Base-by-base conservation (phyloP, 2,329 filamentous ascomycete genomes). In the Arthrobotrys pseudoclavata region DNA sequence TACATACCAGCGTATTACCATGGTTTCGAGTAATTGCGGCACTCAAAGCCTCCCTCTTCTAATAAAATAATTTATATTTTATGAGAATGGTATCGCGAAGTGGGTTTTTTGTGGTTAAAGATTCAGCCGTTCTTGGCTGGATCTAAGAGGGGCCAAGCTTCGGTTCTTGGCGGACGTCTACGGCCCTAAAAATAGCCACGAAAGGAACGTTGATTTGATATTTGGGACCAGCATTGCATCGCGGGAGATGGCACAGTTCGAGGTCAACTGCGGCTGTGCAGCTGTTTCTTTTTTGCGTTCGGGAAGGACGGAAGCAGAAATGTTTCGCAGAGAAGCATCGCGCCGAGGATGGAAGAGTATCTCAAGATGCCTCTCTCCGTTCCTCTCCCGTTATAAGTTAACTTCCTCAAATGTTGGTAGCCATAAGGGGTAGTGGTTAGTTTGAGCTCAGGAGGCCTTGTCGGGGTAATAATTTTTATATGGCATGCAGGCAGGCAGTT, bases 161-260 rank as follows among this genome's bases (percentile, higher is more conserved):
- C 47, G 29, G 48, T 24, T 13, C 74, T 77, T 77, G 67, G 74
- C 74, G 74, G 61, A 70, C 67, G 74, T 77, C 67, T 47, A 77
- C 67, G 37, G 29, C 6, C 20, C 74, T 77, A 77, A 77, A 77
- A 77, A 77, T 77, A 77, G 74, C 37, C 34, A 55, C 22, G 20
- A 57, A 71, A 71, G 61, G 60, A 61, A 52, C 45, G 61, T 48
- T 68, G 66, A 71, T 71, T 69, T 71, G 74, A 76, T 42, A 69
- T 69, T 57, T 48, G 57, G 55, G 50, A 50, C 68, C 68, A 63
- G 68, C 53, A 60, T 60, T 60, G 53, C 40, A 55, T 63, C 47
- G 69, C 45, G 55, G 60, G 60, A 66, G 29, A 50, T 50, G 29
- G 20, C 13, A 45, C 37, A 37, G 29, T 34, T 55, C 15, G 24